A percentile compares a stretch with the other conserved stretches of the same genome.
Conservation (phyloP, 306 rosid species). For the Prosopis cineraria region DNA sequence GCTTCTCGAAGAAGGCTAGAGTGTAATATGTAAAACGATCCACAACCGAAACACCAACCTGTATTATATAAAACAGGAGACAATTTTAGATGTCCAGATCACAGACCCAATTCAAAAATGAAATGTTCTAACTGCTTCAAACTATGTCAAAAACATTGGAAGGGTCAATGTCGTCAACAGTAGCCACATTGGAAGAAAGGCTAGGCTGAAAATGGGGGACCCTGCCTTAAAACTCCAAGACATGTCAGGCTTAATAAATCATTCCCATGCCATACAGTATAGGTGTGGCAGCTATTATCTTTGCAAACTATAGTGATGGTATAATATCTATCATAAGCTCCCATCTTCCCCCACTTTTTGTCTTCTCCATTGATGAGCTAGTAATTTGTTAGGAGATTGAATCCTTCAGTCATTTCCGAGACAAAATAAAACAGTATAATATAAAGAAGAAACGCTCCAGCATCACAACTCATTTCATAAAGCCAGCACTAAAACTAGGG, state of each 20-base stretch:
- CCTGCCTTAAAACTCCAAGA: neutral
- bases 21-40: slow-evolving; percentile 97
- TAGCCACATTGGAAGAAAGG: neutral
- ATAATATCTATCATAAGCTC: neutral
- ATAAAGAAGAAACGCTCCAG: neutral
- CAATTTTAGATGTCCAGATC: slow-evolving; percentile 8
- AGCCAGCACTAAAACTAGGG: neutral
- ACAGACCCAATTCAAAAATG: neutral
- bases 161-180: neutral
- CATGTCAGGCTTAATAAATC: neutral
- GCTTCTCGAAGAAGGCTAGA: slow-evolving; percentile 87
- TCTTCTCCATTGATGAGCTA: neutral
- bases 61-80: slow-evolving; percentile 34
- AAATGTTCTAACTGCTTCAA: slow-evolving; percentile 25
- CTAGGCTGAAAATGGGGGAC: neutral
- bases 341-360: neutral
- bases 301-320: neutral
- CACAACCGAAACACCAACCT: slow-evolving; percentile 97
- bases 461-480: neutral
- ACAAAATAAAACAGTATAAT: neutral
- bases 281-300: neutral
- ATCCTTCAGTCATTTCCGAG: neutral
- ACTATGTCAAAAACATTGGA: slow-evolving; percentile 1
- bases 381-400: neutral
- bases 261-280: neutral